phyloP scores from a whole-genome alignment of 176 grass and related monocot genomes.

The Aegilops sharonensis region DNA sequence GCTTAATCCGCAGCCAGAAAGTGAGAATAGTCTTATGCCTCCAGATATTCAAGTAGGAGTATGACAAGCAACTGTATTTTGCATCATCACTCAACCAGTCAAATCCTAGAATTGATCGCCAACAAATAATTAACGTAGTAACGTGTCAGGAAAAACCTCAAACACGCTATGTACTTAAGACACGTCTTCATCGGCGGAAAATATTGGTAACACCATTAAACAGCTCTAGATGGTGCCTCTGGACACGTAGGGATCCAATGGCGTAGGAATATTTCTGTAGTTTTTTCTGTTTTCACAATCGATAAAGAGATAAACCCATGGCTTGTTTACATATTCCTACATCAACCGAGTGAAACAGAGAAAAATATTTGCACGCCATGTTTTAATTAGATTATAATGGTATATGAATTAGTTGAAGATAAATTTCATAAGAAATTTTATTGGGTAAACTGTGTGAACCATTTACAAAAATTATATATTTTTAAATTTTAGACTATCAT shows the following conservation, averaged over 20 bases:
- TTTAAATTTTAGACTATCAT: too few species aligned
- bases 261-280: neutral
- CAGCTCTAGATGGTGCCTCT: neutral
- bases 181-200: neutral
- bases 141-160: conserved; percentile 1
- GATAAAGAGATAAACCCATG: neutral
- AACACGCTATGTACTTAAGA: neutral
- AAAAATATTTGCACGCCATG: neutral
- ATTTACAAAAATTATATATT: too few species aligned
- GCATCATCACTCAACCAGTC: neutral
- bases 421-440: neutral
- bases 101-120: conserved; percentile 9
- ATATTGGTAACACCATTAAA: neutral
- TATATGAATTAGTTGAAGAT: neutral
- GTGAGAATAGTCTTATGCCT: neutral
- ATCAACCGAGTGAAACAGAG: neutral
- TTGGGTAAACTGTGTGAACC: neutral
- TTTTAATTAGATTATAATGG: neutral
- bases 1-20: neutral
- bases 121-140: neutral
- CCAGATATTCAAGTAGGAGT: neutral
- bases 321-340: too few species aligned
- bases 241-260: neutral
- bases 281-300: neutral
- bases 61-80: conserved; percentile 25